Base-by-base conservation (phyloP, 1,139 yeast species). In the Candida sojae region DNA sequence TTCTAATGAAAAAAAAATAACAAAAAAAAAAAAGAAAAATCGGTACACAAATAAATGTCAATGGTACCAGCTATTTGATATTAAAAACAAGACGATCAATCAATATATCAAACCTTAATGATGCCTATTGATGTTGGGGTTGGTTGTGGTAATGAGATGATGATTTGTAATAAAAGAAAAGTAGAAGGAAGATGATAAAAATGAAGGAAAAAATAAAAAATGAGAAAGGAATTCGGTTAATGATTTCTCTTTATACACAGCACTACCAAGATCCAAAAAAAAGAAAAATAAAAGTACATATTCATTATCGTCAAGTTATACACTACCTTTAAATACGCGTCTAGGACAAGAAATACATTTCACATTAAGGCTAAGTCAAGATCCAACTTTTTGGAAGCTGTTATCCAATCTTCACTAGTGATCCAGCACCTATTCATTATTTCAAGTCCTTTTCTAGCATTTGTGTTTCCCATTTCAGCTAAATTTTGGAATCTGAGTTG, bases 351-450 rank as follows among this genome's bases (percentile, higher is more conserved):
- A 6, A 26, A 26, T 8, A 25, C 39, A 9, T 4, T 5, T 28
- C 62, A 78, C 44, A 78, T 65, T 49, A 82, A 71, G 1, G 81
- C 75, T 21, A 80, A 61, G 51, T 79, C 84, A 11, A 78, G 70
- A 38, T 75, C 71, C 39, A 76, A 69, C 12, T 60, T 67, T 33
- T 64, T 60, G 37, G 84, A 68, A 1, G 83, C 76, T 26, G 70
- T 77, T 52, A 78, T 74, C 89, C 89, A 84, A 51, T 76, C 79
- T 48, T 73, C 75, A 1, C 79, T 80, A 0, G 82, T 71, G 4
- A 66, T 62, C 89, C 90, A 84, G 53, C 85, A 78, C 52, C 79
- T 66, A 23, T 61, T 55, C 82, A 83, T 80, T 1, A 84, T 70
- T 13, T 63, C 69, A 26, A 74, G 59, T 12, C 84, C 82, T 53